Base-by-base conservation (phyloP, 306 rosid genomes). In the Sophora flavescens region DNA sequence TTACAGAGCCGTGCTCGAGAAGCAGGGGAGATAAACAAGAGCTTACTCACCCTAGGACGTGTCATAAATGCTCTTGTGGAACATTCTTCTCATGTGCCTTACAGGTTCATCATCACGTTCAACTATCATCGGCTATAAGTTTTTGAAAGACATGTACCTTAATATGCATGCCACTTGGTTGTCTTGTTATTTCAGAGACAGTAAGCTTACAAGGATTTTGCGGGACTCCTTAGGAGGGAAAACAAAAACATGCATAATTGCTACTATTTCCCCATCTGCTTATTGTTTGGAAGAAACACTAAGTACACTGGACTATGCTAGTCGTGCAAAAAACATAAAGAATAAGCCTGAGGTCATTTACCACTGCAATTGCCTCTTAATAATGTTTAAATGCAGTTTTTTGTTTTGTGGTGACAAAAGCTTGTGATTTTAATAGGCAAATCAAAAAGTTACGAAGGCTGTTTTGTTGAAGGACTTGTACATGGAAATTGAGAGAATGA, bases 1-100 rank as follows among this genome's bases (percentile, higher is more conserved):
- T 82, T 86, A 63, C 84, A 95, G 99, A 90, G 92, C 48, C 96
- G 97, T 54, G 99, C 99, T 47, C 88, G 99, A 87, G 98, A 95
- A 89, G 98, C 98, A 3, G 98, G 98, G 78, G 98, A 95, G 91
- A 95, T 95, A 84, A 95, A 95, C 80, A 95, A 95, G 86, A 95
- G 99, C 96, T 80, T 95, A 79, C 97, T 95, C 82, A 95, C 99
- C 39, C 83, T 95, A 33, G 99, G 99, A 45, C 97, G 99, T 62
- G 97, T 92, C 72, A 95, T 95, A 71, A 95, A 95, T 87, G 96
- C 99, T 4, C 85, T 95, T 9, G 99, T 92, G 82, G 99, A 95
- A 80, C 99, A 95, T 86, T 86, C 97, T 38, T 3, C 93, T 52
- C 99, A 95, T 76, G 83, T 95, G 56, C 99, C 99, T 74, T 95